Evolutionary conservation across 208 protist species (phyloP).

Genomic region (Angomonas desouzai): DNA sequence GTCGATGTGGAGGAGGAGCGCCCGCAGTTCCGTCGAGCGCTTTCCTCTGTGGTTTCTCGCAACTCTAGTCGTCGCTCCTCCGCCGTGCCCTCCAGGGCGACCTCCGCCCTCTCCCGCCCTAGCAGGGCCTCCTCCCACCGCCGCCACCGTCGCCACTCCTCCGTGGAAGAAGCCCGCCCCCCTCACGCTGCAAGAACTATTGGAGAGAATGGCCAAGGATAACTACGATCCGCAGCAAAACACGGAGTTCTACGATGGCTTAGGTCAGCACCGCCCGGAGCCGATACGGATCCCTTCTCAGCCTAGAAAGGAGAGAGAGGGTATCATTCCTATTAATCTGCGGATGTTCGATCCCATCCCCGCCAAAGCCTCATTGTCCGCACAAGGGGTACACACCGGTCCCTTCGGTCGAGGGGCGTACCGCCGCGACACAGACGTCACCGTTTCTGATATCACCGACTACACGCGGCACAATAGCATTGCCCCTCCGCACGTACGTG

Average conservation of each 20-base stretch:
- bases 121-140: not conserved
- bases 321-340: constrained; percentile 1
- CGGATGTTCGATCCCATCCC: not conserved
- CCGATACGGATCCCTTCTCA: too few relatives aligned
- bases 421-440: not conserved
- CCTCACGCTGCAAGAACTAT: constrained; percentile 9
- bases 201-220: not conserved
- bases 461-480: constrained; percentile 2
- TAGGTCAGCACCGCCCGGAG: too few relatives aligned
- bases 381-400: not conserved
- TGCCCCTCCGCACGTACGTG: not conserved
- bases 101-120: not conserved
- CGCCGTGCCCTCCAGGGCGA: constrained; percentile 9
- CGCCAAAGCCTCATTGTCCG: not conserved
- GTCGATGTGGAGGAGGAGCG: constrained; percentile 17
- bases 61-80: constrained; percentile 34
- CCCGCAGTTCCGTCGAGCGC: constrained; percentile 29
- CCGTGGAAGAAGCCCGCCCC: not conserved
- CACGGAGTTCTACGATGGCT: not conserved
- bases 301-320: constrained; percentile 3
- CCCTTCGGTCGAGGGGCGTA: not conserved
- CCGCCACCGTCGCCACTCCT: not conserved
- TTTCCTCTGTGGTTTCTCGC: constrained; percentile 27
- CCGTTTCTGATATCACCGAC: constrained; percentile 1
- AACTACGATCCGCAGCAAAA: not conserved